phyloP scores from a whole-genome alignment of 495 filamentous ascomycete species.

The Apiosordaria backusii region DNA sequence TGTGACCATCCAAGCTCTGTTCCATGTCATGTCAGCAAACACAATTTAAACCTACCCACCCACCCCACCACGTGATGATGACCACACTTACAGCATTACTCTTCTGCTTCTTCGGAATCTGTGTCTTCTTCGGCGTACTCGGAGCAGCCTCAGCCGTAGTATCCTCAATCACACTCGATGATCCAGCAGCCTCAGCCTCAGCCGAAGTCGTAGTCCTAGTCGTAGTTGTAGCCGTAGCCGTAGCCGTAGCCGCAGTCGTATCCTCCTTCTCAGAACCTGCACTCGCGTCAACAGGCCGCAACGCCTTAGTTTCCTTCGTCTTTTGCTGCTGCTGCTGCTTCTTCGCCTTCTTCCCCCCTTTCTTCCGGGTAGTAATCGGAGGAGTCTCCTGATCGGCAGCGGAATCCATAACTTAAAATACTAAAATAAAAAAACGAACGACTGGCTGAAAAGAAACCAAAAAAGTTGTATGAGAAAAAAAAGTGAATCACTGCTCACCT shows the following conservation, averaged over 20 bases:
- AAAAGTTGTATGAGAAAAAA: too few species aligned
- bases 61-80: not conserved
- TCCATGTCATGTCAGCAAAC: not conserved
- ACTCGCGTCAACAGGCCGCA: conserved; percentile 20
- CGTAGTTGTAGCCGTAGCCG: too few species aligned
- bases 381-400: not conserved
- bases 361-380: conserved; percentile 14
- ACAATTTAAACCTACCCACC: not conserved
- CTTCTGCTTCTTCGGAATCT: conserved; percentile 6
- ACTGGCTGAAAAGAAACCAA: not conserved
- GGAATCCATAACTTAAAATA: not conserved
- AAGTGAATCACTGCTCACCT: conserved; percentile 13
- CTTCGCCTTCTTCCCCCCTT: conserved; percentile 15
- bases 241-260: not conserved
- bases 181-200: not conserved
- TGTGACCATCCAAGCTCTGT: conserved; percentile 5
- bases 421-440: not conserved
- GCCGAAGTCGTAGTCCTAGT: not conserved
- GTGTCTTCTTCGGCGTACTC: not conserved
- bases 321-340: not conserved
- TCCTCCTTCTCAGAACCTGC: conserved; percentile 1
- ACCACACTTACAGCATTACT: conserved; percentile 13
- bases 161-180: not conserved
- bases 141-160: not conserved
- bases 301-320: not conserved